Base-by-base conservation (phyloP, 768 basidiomycete genomes). In the Lentinula boryana region DNA sequence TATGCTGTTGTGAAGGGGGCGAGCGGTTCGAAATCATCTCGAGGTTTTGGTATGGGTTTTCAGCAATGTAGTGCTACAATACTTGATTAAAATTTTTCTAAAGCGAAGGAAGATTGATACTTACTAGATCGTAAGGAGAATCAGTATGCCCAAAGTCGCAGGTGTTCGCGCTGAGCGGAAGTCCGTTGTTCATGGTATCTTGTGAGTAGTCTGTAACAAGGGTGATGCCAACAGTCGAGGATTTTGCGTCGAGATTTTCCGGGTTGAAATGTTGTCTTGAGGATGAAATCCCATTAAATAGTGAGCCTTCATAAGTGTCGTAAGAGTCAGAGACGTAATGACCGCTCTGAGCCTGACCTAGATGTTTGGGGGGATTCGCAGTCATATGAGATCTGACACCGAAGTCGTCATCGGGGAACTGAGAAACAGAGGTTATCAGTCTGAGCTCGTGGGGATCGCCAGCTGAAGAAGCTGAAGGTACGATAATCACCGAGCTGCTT, bases 311-410 rank as follows among this genome's bases (percentile, higher is more conserved):
- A 40, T 10, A 55, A 21, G 53, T 43, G 10, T 56, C 40, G 55
- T 56, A 56, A 56, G 2, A 23, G 13, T 32, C 23, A 40, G 55
- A 56, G 55, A 56, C 55, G 55, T 56, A 56, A 56, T 56, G 53
- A 40, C 53, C 55, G 55, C 23, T 15, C 4, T 48, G 18, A 10
- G 32, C 23, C 23, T 13, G 32, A 53, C n/a, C 33, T 16, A 33
- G 27, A 51, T 21, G 21, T 48, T 23, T 9, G 10, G 21, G 43
- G 23, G 40, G 55, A 56, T 56, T 40, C 55, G 55, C 55, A 56
- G 36, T 43, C 40, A 56, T 43, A 56, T 16, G 55, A 36, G 55
- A 31, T 16, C 9, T 56, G 55, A 41, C 55, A 56, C 23, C 55
- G 55, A 56, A 56, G 55, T 5, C 8, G 9, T n/a, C 13, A 56